Evolutionary conservation across 1,284 basidiomycete genomes (phyloP), one percentile per base, ranked within the genome.

Genomic region (Irpex rosettiformis): DNA sequence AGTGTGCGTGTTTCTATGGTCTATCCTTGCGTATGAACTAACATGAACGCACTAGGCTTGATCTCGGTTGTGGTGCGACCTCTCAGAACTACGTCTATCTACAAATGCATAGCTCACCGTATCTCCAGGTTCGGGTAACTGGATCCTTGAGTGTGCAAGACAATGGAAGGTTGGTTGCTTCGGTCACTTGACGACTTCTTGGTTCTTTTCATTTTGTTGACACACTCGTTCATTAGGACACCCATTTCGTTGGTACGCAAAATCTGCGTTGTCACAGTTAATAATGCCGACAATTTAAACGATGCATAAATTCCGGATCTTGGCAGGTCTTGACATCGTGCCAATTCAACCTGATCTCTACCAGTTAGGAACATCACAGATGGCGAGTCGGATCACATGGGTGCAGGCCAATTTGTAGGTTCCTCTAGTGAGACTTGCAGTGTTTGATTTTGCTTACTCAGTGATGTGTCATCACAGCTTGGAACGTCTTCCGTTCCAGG

Each of bases 371-470:
- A 78, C 77, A 7, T 70, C 75, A n/a, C 81, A 85, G 60, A 70
- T 88, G 7, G 77, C 81, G 1, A 73, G 77, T 3, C 75, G 87
- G 58, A 79, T 90, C 24, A 84, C 79, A 55, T 90, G 87, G 87
- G 76, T 86, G 1, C 84, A 87, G 58, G 77, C 78, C 3, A 89
- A 89, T 64, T 88, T 88, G 86, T 88, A 63, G 55, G 85, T 76
- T 11, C 24, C 6, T 21, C 27, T 27, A 24, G 49, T 45, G 45
- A n/a, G 56, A n/a, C n/a, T n/a, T n/a, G 29, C 49, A 43, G 22
- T 33, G 22, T 53, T 8, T 56, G 53, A 61, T 45, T 61, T 57
- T 62, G 22, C 51, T 45, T 53, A 57, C 55, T 42, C 54, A 24
- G 47, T 60, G 64, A 11, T 56, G 55, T 11, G 42, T 10, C 43